Conservation (phyloP, 495 filamentous ascomycete genomes). For the Aspergillus diversus region DNA sequence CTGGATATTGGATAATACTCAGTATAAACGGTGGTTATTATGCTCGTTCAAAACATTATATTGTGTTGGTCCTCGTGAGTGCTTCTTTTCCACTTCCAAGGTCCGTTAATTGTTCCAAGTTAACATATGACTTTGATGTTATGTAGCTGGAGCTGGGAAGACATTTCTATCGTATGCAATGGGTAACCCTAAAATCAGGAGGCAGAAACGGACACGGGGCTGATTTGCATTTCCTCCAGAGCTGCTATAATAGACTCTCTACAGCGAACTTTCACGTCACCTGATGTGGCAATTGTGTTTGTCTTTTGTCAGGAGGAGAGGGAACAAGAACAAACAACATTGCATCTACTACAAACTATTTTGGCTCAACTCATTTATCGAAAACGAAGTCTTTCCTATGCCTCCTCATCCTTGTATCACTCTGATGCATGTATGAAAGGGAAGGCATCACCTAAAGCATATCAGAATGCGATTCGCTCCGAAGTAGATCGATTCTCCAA, state of each 20-base stretch:
- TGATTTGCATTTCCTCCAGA: constrained; percentile 14
- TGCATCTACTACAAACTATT: constrained; percentile 31
- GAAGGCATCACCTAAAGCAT: constrained; percentile 34
- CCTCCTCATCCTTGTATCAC: constrained; percentile 29
- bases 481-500: constrained; percentile 39
- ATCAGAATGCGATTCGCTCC: constrained; percentile 40
- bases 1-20: constrained; percentile 36
- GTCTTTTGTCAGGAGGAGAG: constrained; percentile 38
- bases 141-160: constrained; percentile 41
- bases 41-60: constrained; percentile 34
- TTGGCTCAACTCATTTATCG: constrained; percentile 40
- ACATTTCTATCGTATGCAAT: constrained; percentile 39
- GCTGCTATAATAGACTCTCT: constrained; percentile 35
- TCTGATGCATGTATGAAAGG: constrained; percentile 27
- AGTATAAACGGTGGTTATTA: constrained; percentile 33
- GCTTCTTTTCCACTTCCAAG: neutral
- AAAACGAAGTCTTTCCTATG: constrained; percentile 29
- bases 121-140: neutral
- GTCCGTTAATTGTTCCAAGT: neutral
- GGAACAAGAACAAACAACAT: constrained; percentile 24
- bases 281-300: constrained; percentile 38
- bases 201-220: neutral
- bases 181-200: neutral
- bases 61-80: constrained; percentile 37
- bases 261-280: constrained; percentile 36